A percentile compares a stretch with the other conserved stretches of the same genome.
Evolutionary conservation across 2,329 filamentous ascomycete genomes (phyloP).

Genomic region (Xylariaceae sp.): DNA sequence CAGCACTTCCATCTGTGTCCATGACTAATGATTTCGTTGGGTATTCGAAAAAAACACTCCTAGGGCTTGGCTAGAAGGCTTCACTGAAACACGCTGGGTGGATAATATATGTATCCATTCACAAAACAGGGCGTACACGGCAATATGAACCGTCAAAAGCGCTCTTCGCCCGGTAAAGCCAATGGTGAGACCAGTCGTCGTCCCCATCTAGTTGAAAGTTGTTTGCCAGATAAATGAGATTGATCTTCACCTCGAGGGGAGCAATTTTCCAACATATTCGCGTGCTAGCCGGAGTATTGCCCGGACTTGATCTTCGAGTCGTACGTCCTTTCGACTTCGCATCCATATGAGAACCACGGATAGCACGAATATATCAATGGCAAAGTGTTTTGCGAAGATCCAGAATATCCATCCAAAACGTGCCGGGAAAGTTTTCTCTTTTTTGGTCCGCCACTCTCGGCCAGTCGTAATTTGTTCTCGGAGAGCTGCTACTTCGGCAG

Average conservation of each 20-base stretch:
- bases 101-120: background rate
- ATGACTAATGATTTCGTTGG: background rate
- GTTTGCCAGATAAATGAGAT: background rate
- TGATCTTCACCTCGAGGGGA: constrained; percentile 51
- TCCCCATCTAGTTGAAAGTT: background rate
- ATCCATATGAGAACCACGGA: constrained; percentile 66
- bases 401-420: constrained; percentile 71
- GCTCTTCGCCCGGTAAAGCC: background rate
- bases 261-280: constrained; percentile 56
- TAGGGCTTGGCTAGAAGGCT: background rate
- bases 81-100: background rate
- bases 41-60: background rate
- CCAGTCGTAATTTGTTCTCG: constrained; percentile 83
- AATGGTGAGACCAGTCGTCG: background rate
- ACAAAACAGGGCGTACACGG: background rate
- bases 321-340: constrained; percentile 64
- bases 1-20: background rate
- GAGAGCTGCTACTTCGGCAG: constrained; percentile 85
- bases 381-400: constrained; percentile 66
- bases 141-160: background rate
- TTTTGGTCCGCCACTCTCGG: constrained; percentile 64
- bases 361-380: constrained; percentile 66
- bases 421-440: constrained; percentile 58
- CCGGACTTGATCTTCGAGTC: constrained; percentile 70
- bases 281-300: constrained; percentile 54